These are phyloP conservation scores for Citrus sp. DNA, from an alignment of 345 rosid genomes.

Conservation along the genomic window DNA sequence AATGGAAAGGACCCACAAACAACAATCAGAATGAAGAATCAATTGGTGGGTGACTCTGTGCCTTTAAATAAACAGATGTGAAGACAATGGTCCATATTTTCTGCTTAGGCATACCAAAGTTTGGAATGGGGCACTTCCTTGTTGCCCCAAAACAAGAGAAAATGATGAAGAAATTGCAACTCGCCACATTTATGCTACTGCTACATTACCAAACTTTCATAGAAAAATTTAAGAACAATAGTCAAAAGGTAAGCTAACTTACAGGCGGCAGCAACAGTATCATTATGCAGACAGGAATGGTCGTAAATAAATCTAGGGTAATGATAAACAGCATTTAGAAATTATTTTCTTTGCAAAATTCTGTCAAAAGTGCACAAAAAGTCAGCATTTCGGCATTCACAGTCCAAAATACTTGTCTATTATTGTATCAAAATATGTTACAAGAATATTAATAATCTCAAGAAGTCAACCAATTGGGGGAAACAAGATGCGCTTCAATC, in stretches of 20 bases:
- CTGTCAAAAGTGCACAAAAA: neutral
- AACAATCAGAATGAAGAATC: slow-evolving; percentile 8
- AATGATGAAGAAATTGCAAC: neutral
- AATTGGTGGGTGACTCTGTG: neutral
- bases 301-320: neutral
- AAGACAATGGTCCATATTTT: slow-evolving; percentile 22
- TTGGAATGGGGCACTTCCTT: neutral
- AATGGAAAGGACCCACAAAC: slow-evolving; percentile 6
- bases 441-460: neutral
- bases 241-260: slow-evolving; percentile 13
- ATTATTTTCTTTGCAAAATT: neutral
- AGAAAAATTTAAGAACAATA: neutral
- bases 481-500: neutral
- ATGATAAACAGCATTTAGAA: neutral
- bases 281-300: neutral
- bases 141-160: slow-evolving; percentile 4
- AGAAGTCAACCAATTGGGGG: neutral
- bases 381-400: neutral
- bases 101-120: slow-evolving; percentile 16
- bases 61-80: neutral
- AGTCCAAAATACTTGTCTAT: neutral
- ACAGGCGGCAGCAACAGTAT: neutral
- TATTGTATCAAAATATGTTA: neutral
- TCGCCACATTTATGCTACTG: neutral
- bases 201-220: neutral